Evolutionary conservation across 805 yeast species (phyloP).

Genomic region (Barnettozyma wickerhamii): DNA sequence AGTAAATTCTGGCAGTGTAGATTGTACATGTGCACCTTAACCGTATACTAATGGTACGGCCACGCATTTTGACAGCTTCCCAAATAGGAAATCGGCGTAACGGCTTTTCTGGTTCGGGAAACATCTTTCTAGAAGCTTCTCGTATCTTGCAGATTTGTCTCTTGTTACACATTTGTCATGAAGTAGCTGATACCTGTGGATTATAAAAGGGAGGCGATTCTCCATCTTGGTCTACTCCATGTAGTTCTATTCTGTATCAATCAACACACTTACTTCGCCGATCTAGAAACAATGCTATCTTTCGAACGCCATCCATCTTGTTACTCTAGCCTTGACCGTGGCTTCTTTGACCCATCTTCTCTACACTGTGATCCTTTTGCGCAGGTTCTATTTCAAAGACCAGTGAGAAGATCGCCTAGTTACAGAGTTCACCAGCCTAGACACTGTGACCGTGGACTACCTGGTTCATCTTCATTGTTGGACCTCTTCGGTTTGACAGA

Average conservation of each 20-base stretch:
- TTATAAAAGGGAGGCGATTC: neutral
- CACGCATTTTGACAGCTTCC: no score
- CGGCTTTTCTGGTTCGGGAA: neutral
- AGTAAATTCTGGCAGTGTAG: no score
- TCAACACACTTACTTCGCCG: no score
- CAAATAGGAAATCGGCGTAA: no score
- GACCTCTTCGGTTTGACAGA: slow-evolving; percentile 5
- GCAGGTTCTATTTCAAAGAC: slow-evolving; percentile 3
- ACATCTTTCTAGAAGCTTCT: slow-evolving; percentile 1
- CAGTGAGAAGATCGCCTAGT: slow-evolving; percentile 9
- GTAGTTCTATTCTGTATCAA: neutral
- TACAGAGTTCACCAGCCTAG: slow-evolving; percentile 2
- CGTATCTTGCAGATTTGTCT: slow-evolving; percentile 1
- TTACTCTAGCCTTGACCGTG: slow-evolving; percentile 1
- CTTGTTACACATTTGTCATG: no score
- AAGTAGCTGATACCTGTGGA: neutral
- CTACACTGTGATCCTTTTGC: slow-evolving; percentile 3
- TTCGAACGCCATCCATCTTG: slow-evolving; percentile 9
- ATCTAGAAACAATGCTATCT: slow-evolving; percentile 12
- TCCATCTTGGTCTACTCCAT: neutral
- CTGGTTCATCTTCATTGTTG: slow-evolving; percentile 2
- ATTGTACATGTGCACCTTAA: no score
- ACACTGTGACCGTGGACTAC: neutral
- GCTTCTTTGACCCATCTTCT: slow-evolving; percentile 1
- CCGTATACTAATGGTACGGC: no score